A percentile compares a stretch with the other conserved stretches of the same genome.
These are phyloP conservation scores for Fusarium sp. DNA, from an alignment of 2,329 filamentous ascomycete genomes.

Conservation along the genomic window DNA sequence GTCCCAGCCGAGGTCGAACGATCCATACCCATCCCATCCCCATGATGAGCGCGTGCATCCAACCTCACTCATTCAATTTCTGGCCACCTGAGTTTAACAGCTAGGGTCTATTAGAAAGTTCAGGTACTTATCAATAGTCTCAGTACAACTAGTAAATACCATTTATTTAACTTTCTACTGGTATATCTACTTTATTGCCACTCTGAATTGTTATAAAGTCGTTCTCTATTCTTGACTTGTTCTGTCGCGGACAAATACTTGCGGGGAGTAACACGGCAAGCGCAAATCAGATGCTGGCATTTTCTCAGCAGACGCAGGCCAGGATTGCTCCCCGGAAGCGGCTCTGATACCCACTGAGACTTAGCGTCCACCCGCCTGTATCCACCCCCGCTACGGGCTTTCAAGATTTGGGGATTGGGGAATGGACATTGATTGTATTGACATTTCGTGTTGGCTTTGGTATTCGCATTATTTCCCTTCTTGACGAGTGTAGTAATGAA, in stretches of 20 bases:
- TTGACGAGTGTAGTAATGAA: neutral
- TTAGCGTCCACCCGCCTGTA: conserved; percentile 31
- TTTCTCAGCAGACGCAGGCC: conserved; percentile 42
- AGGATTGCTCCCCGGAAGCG: conserved; percentile 39
- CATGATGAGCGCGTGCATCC: conserved; percentile 31
- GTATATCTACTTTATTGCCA: neutral
- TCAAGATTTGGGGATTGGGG: conserved; percentile 24
- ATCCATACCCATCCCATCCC: neutral
- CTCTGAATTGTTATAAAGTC: neutral
- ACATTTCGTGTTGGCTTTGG: neutral
- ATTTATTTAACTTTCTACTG: too few species aligned
- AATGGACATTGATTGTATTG: neutral
- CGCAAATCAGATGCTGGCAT: conserved; percentile 45
- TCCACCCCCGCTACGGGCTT: conserved; percentile 37
- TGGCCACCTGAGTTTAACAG: conserved; percentile 12
- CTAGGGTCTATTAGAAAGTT: neutral
- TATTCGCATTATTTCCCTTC: neutral
- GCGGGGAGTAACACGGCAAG: conserved; percentile 7
- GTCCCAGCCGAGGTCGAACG: conserved; percentile 41
- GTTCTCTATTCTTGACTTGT: neutral
- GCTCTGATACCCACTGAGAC: conserved; percentile 33
- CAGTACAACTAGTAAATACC: too few species aligned
- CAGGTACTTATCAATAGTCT: neutral
- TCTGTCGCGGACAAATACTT: conserved; percentile 10
- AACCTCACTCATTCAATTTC: neutral